Evolutionary conservation across 768 basidiomycete genomes (phyloP).

Genomic region (Phylloporus sp.): DNA sequence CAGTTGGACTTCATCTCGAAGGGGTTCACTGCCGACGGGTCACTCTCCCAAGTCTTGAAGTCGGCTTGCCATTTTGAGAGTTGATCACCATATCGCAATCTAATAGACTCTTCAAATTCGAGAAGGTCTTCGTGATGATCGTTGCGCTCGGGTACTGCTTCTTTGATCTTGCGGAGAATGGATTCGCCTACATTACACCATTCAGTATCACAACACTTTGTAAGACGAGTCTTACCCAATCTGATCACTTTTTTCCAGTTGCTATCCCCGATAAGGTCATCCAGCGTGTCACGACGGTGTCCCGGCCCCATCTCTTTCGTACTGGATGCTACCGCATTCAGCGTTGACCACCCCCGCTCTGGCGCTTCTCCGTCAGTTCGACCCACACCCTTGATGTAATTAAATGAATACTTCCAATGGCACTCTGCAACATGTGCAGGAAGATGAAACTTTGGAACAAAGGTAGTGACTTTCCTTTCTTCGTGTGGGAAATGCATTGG

Average conservation of each 20-base stretch:
- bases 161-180: background rate
- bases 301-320: slow-evolving; percentile 36
- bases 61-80: no score
- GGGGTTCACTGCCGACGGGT: slow-evolving; percentile 5
- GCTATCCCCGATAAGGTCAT: slow-evolving; percentile 36
- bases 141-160: slow-evolving; percentile 4
- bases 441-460: slow-evolving; percentile 39
- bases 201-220: no score
- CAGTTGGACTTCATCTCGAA: slow-evolving; percentile 2
- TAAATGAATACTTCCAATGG: slow-evolving; percentile 30
- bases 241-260: slow-evolving; percentile 34
- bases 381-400: slow-evolving; percentile 9
- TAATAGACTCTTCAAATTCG: background rate
- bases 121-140: slow-evolving; percentile 4
- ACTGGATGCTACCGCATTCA: slow-evolving; percentile 30
- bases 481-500: background rate
- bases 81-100: no score
- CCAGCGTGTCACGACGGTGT: slow-evolving; percentile 32
- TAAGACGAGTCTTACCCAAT: slow-evolving; percentile 29
- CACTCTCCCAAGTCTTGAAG: background rate
- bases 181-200: background rate
- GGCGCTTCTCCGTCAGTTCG: slow-evolving; percentile 28
- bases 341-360: slow-evolving; percentile 36
- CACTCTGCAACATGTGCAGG: slow-evolving; percentile 31
- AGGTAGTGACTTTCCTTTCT: no score